Percentiles rank a stretch among this genome's conserved stretches.
Conservation (phyloP, 139 green algal genomes). For the Astrephomene gubernaculifera region DNA sequence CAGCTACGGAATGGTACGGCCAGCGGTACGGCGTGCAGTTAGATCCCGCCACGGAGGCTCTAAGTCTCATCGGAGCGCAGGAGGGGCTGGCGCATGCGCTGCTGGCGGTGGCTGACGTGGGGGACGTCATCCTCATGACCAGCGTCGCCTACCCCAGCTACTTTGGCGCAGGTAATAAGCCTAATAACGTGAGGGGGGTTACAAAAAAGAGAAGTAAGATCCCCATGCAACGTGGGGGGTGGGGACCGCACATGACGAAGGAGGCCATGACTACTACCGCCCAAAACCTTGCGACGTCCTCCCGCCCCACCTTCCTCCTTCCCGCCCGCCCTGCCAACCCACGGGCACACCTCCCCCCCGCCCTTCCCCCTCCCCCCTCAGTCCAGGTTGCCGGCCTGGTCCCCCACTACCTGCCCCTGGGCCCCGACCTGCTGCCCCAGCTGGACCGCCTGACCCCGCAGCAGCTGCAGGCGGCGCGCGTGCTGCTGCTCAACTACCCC, state of each 20-base stretch:
- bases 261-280: too few relatives aligned
- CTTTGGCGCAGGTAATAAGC: conserved; percentile 58
- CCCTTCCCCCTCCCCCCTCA: background rate
- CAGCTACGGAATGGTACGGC: conserved; percentile 36
- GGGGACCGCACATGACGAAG: too few relatives aligned
- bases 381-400: conserved; percentile 57
- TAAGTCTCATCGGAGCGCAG: conserved; percentile 60
- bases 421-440: conserved; percentile 42
- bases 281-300: too few relatives aligned
- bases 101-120: conserved; percentile 57
- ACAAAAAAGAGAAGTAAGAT: too few relatives aligned
- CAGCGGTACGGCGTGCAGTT: conserved; percentile 46
- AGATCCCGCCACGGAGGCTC: conserved; percentile 49
- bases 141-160: conserved; percentile 61
- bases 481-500: conserved; percentile 72
- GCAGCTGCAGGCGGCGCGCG: background rate
- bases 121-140: conserved; percentile 56
- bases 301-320: background rate
- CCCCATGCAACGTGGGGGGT: too few relatives aligned
- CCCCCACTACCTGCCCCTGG: conserved; percentile 49
- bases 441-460: background rate
- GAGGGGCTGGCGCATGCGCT: conserved; percentile 61
- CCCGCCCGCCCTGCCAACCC: background rate
- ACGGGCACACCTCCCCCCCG: background rate
- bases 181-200: too few relatives aligned